phyloP scores from a whole-genome alignment of 2,329 filamentous ascomycete species.

The Cladosporium halotolerans region DNA sequence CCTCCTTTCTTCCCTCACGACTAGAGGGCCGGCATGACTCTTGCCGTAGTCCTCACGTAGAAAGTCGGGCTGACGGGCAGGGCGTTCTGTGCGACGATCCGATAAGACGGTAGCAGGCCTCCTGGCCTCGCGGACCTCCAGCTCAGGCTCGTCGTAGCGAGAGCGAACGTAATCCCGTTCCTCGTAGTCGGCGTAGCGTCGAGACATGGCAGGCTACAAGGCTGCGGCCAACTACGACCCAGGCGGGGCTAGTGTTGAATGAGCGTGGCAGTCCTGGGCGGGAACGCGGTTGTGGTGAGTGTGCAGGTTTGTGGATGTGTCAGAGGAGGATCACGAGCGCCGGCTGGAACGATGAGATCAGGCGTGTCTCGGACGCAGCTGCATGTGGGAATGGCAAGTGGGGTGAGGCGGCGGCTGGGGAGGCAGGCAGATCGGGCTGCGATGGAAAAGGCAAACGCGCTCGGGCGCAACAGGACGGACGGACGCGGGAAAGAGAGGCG shows the following conservation, averaged over 20 bases:
- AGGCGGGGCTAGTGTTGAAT: neutral
- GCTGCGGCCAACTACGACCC: conserved; percentile 1
- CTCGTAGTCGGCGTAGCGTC: conserved; percentile 38
- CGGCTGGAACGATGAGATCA: too few relatives aligned
- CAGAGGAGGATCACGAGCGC: too few relatives aligned
- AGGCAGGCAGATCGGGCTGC: too few relatives aligned
- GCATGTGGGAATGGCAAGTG: too few relatives aligned
- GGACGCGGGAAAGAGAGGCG: too few relatives aligned
- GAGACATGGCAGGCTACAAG: conserved; percentile 22
- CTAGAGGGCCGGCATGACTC: conserved; percentile 36
- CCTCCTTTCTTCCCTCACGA: conserved; percentile 40
- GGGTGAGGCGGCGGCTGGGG: too few relatives aligned
- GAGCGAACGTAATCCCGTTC: conserved; percentile 33
- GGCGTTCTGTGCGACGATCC: conserved; percentile 32
- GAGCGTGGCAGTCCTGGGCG: too few relatives aligned
- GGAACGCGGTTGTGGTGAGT: too few relatives aligned
- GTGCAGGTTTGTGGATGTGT: too few relatives aligned
- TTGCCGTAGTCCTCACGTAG: conserved; percentile 46
- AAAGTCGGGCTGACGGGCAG: conserved; percentile 43
- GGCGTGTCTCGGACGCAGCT: too few relatives aligned
- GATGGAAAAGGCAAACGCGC: too few relatives aligned
- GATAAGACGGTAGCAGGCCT: conserved; percentile 26
- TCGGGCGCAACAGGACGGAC: too few relatives aligned
- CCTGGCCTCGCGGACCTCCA: conserved; percentile 29
- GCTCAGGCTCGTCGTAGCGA: conserved; percentile 37